Percentiles rank a stretch among this genome's conserved stretches.
phyloP scores from a whole-genome alignment of 345 rosid species.

The Salix purpurea region DNA sequence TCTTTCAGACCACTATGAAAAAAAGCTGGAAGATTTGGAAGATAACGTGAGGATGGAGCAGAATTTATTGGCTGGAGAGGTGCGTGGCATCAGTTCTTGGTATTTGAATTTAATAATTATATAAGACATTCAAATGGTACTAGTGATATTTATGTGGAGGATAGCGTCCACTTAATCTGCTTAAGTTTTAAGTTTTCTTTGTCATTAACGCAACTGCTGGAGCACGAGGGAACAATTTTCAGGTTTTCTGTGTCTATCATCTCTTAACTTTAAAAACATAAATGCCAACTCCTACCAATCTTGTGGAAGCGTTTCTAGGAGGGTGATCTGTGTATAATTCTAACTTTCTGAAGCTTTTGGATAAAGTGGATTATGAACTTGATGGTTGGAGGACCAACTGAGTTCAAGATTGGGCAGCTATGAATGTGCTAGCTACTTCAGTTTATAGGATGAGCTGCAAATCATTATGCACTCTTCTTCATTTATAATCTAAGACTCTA shows the following conservation, averaged over 20 bases:
- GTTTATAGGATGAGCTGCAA: not conserved
- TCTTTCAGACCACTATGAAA: slow-evolving; percentile 54
- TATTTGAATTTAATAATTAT: too few relatives aligned
- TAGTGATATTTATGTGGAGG: not conserved
- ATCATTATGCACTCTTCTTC: not conserved
- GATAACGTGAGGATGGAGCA: slow-evolving; percentile 54
- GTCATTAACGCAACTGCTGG: not conserved
- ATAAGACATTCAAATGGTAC: not conserved
- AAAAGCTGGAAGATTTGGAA: slow-evolving; percentile 64
- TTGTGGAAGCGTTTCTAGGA: not conserved
- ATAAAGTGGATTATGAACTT: not conserved
- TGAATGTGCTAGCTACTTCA: not conserved
- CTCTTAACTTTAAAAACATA: not conserved
- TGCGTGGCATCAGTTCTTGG: slow-evolving; percentile 20
- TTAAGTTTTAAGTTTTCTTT: not conserved
- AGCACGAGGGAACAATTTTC: not conserved
- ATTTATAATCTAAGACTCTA: too few relatives aligned
- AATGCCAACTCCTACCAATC: not conserved
- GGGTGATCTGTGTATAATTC: not conserved
- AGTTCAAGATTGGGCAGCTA: not conserved
- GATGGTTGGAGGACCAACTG: not conserved
- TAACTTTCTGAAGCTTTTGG: not conserved
- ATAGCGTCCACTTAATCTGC: not conserved
- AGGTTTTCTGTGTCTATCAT: not conserved
- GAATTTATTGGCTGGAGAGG: slow-evolving; percentile 54